Evolutionary conservation across 352 stramenopile genomes (phyloP), one percentile per base, ranked within the genome.

Genomic region (Peronospora farinosa): DNA sequence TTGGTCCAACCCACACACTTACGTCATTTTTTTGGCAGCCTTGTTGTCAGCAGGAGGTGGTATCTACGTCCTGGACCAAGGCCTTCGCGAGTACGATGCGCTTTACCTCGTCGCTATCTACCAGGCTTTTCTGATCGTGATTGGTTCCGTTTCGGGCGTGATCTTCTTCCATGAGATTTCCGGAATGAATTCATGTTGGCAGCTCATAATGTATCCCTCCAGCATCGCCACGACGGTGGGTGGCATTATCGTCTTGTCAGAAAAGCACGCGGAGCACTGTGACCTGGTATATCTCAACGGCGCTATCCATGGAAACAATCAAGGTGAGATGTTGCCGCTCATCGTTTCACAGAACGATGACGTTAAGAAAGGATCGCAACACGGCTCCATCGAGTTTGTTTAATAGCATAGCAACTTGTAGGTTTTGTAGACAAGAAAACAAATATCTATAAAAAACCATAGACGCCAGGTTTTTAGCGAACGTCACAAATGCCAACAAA

Each of bases 141-240:
- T 88, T 61, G 76, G 82, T 41, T 91, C 82, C 43, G 67, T 93
- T 55, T 90, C 78, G 3, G 82, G 82, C 5, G 80, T 93, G 36
- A 86, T 93, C 45, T 93, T 93, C 58, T 93, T 93, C 67, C 78
- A 89, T 51, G 82, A 93, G 69, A 88, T 80, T 51, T 60, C 73
- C 2, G 82, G 74, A 40, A 93, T 93, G 76, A 78, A 75, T 41
- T 66, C 74, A 38, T 92, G 77, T 78, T 92, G 81, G 81, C 81
- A 92, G 57, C 58, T 72, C 35, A 53, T 75, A 36, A 39, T 92
- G 40, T 92, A 92, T 51, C 81, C 81, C 2, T 43, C 84, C 31
- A 87, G 74, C 51, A 90, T 92, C 55, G 52, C 78, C 52, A 89
- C 75, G 16, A 92, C 81, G 0, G 74, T 92, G 53, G 73, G 74